These are phyloP conservation scores for Aspergillus sp. DNA, from an alignment of 2,329 filamentous ascomycete genomes.

Conservation along the genomic window DNA sequence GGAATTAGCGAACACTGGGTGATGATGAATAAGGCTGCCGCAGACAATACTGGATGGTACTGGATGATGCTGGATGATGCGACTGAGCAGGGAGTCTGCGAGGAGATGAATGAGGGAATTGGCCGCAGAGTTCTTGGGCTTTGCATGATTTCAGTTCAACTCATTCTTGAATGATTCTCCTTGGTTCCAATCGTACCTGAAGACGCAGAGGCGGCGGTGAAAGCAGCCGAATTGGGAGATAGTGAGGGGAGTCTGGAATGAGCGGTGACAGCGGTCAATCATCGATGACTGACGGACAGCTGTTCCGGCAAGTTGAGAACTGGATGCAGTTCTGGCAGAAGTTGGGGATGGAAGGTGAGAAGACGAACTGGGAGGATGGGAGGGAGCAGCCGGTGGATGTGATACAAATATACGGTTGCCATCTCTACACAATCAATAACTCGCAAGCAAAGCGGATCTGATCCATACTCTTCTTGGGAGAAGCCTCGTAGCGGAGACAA, in stretches of 20 bases:
- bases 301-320: neutral
- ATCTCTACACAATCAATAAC: neutral
- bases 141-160: constrained; percentile 7
- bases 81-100: neutral
- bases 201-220: constrained; percentile 16
- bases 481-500: neutral
- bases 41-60: constrained; percentile 11
- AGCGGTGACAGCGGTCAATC: constrained; percentile 24
- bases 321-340: neutral
- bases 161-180: neutral
- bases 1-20: constrained; percentile 1
- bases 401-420: constrained; percentile 16
- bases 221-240: constrained; percentile 3
- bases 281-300: neutral
- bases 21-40: constrained; percentile 13
- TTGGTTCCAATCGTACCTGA: constrained; percentile 4
- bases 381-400: constrained; percentile 3
- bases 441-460: constrained; percentile 1
- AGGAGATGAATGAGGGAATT: neutral
- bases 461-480: neutral
- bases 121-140: neutral
- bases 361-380: neutral
- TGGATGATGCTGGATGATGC: constrained; percentile 17
- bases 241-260: constrained; percentile 5
- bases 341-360: neutral